Evolutionary conservation across 2,329 filamentous ascomycete genomes (phyloP).

Genomic region (Neofusicoccum laricinum): DNA sequence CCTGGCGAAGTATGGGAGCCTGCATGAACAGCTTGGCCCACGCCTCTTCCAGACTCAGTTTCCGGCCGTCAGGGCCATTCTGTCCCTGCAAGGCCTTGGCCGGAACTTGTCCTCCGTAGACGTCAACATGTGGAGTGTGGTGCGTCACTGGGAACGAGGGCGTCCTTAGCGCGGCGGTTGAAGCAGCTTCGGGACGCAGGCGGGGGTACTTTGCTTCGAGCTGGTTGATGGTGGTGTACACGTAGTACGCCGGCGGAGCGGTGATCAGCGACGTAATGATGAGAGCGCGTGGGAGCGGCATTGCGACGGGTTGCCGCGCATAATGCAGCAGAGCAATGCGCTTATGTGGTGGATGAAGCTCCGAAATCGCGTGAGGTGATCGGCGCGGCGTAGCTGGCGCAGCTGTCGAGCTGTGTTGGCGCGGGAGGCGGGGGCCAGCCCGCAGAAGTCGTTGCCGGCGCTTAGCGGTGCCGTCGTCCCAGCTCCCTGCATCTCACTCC

Average conservation of each 20-base stretch:
- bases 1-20: not conserved
- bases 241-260: not conserved
- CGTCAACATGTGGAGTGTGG: conserved; percentile 8
- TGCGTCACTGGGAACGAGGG: not conserved
- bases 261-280: not conserved
- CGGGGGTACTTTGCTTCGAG: conserved; percentile 7
- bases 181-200: not conserved
- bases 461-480: too few species aligned
- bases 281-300: not conserved
- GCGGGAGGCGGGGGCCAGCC: too few species aligned
- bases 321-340: not conserved
- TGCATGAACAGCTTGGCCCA: conserved; percentile 7
- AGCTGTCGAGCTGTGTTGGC: not conserved
- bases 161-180: not conserved
- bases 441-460: too few species aligned
- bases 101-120: not conserved
- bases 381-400: not conserved
- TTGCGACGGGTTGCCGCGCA: not conserved
- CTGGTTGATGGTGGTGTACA: not conserved
- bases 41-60: not conserved
- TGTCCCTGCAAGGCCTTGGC: not conserved
- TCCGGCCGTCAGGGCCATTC: not conserved
- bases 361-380: not conserved
- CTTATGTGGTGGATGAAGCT: not conserved
- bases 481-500: too few species aligned